phyloP scores from a whole-genome alignment of 768 basidiomycete species.

The Boletus tomentosulus region DNA sequence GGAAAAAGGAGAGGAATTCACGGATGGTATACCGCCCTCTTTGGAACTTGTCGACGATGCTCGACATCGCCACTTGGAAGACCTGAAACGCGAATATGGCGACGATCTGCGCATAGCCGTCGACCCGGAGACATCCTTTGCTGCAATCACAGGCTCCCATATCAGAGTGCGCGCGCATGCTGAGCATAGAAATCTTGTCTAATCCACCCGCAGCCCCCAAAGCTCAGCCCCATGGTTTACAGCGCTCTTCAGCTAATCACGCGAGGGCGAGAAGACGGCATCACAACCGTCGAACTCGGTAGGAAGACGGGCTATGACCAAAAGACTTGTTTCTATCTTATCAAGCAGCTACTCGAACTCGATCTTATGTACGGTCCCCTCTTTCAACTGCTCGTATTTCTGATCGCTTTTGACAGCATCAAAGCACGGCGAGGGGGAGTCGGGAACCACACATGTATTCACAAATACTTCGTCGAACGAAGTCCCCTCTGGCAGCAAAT shows the following conservation, averaged over 20 bases:
- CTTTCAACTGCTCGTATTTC: not conserved
- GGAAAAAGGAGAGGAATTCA: slow-evolving; percentile 47
- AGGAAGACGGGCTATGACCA: slow-evolving; percentile 80
- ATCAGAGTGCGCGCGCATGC: slow-evolving; percentile 53
- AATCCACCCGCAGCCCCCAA: slow-evolving; percentile 52
- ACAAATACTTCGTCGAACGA: slow-evolving; percentile 78
- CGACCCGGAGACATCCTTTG: slow-evolving; percentile 68
- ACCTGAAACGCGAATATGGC: slow-evolving; percentile 55
- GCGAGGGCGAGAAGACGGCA: slow-evolving; percentile 72
- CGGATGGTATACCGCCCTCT: slow-evolving; percentile 40
- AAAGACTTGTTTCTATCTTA: slow-evolving; percentile 85
- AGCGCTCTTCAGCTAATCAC: slow-evolving; percentile 79
- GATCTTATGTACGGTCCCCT: slow-evolving; percentile 58
- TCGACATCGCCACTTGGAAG: slow-evolving; percentile 48
- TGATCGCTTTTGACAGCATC: slow-evolving; percentile 39
- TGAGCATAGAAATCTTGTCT: not conserved
- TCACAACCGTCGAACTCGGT: slow-evolving; percentile 75
- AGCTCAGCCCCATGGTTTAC: slow-evolving; percentile 83
- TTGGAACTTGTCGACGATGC: slow-evolving; percentile 56
- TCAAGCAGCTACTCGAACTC: slow-evolving; percentile 69
- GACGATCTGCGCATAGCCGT: slow-evolving; percentile 68
- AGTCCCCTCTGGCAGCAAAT: slow-evolving; percentile 75
- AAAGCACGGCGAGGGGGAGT: slow-evolving; percentile 77
- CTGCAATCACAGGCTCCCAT: slow-evolving; percentile 82
- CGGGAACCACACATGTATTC: slow-evolving; percentile 74